A percentile compares a stretch with the other conserved stretches of the same genome.
These are phyloP conservation scores for Ceriops tagal DNA, from an alignment of 345 rosid species.

Conservation along the genomic window DNA sequence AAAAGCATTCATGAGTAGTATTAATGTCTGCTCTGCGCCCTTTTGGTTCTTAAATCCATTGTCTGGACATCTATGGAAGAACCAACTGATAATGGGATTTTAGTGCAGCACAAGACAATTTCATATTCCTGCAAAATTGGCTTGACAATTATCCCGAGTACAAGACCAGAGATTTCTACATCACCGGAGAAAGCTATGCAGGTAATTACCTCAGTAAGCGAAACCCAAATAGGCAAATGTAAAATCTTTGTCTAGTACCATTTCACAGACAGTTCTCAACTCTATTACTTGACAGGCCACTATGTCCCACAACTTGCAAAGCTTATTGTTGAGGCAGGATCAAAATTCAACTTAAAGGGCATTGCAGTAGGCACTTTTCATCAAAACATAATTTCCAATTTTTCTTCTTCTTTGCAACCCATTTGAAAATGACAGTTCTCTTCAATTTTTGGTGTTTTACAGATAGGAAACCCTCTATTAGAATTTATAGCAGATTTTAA, in stretches of 20 bases:
- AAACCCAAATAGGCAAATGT: background rate
- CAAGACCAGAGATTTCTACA: conserved; percentile 8
- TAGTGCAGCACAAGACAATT: conserved; percentile 7
- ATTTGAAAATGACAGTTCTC: too few relatives aligned
- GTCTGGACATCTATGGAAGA: background rate
- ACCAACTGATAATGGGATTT: background rate
- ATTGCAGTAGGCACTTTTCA: conserved; percentile 38
- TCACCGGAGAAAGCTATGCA: conserved; percentile 16
- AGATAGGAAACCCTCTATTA: conserved; percentile 50
- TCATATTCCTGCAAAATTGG: conserved; percentile 7
- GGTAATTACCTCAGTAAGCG: background rate
- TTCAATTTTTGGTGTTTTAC: background rate
- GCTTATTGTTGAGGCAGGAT: conserved; percentile 28
- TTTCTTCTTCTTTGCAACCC: background rate
- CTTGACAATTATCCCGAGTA: background rate
- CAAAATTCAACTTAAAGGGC: conserved; percentile 38
- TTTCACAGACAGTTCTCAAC: background rate
- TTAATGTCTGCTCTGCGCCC: too few relatives aligned
- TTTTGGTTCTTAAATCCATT: too few relatives aligned
- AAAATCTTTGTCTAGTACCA: too few relatives aligned
- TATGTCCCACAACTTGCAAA: conserved; percentile 52
- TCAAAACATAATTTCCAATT: background rate
- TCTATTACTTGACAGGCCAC: conserved; percentile 33
- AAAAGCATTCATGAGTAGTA: too few relatives aligned
- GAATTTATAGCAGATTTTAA: conserved; percentile 42